A percentile compares a stretch with the other conserved stretches of the same genome.
phyloP scores from a whole-genome alignment of 73 alveolate species.

The Tetrahymena thermophila region DNA sequence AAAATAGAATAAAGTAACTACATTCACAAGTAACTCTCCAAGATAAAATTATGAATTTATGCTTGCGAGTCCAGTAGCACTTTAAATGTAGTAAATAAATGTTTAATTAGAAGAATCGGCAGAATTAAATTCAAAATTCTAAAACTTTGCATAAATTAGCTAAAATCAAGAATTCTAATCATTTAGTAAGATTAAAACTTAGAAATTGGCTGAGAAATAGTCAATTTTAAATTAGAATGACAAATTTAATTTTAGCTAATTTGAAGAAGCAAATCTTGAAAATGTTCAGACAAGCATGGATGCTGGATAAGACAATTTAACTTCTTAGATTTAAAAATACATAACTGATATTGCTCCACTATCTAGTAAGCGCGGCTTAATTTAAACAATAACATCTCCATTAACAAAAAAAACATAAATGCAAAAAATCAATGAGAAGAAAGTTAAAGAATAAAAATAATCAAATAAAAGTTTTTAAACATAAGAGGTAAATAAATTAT shows the following conservation, averaged over 20 bases:
- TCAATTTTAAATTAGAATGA: background rate
- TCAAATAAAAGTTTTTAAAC: background rate
- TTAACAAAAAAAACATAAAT: too few relatives aligned
- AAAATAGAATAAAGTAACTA: background rate
- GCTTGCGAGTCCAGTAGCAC: background rate
- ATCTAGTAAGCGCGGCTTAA: background rate
- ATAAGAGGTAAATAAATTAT: background rate
- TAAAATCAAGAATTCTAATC: background rate
- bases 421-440: background rate
- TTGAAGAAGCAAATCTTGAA: background rate
- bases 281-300: background rate
- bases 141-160: too few relatives aligned
- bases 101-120: background rate
- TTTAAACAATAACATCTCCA: background rate
- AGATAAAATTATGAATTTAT: background rate
- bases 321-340: background rate
- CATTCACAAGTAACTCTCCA: background rate
- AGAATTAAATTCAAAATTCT: background rate
- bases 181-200: too few relatives aligned
- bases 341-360: background rate
- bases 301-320: too few relatives aligned
- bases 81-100: too few relatives aligned
- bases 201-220: too few relatives aligned
- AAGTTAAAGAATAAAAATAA: background rate
- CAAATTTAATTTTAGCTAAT: background rate